Conservation (phyloP, 768 basidiomycete species). For the Porphyrellus cyaneotinctus region DNA sequence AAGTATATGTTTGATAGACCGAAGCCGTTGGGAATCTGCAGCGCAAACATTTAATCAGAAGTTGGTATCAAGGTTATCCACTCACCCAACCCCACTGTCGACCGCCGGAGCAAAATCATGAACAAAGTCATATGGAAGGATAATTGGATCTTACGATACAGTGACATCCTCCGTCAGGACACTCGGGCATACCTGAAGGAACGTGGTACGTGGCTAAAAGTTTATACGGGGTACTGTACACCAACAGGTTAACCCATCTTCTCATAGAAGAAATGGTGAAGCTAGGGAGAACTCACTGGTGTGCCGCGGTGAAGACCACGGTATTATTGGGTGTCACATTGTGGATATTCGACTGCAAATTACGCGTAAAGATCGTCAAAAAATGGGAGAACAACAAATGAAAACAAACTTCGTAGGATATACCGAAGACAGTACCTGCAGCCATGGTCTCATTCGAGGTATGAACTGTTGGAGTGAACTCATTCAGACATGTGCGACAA, state of each 20-base stretch:
- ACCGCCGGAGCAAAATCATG: neutral
- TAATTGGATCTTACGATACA: conserved; percentile 1
- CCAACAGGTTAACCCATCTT: neutral
- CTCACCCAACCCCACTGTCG: conserved; percentile 13
- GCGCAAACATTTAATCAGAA: neutral
- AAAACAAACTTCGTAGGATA: conserved; percentile 15
- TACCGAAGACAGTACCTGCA: conserved; percentile 6
- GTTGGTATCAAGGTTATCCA: too few relatives aligned
- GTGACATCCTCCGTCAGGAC: neutral
- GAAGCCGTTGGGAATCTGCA: conserved; percentile 6
- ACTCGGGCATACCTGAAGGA: conserved; percentile 3
- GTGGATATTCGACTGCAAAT: neutral
- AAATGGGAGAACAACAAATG: neutral
- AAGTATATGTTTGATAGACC: conserved; percentile 10
- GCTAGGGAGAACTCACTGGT: conserved; percentile 3
- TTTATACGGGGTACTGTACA: conserved; percentile 11
- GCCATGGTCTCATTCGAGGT: conserved; percentile 6
- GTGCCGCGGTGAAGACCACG: neutral
- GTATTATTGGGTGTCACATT: neutral
- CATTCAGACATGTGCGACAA: neutral
- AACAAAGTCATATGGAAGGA: neutral
- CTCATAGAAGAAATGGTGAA: too few relatives aligned
- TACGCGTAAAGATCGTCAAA: neutral
- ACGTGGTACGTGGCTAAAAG: neutral
- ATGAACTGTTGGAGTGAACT: conserved; percentile 7